phyloP scores from a whole-genome alignment of 2,329 filamentous ascomycete genomes.

The Blastomyces parvus region DNA sequence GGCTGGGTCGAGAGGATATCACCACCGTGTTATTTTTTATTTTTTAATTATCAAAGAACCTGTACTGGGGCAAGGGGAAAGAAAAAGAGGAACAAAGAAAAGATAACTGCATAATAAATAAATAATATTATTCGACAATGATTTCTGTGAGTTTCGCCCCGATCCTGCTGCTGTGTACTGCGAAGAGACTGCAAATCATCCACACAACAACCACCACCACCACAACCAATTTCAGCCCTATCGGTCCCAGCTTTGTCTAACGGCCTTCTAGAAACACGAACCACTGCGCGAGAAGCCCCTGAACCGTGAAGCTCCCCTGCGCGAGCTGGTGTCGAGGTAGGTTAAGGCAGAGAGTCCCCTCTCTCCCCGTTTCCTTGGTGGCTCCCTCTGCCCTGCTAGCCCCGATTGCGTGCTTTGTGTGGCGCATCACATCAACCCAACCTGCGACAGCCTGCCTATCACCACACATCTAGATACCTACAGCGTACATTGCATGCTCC shows the following conservation, averaged over 20 bases:
- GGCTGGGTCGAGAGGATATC: no score
- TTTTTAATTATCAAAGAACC: no score
- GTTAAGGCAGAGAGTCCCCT: background rate
- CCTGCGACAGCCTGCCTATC: background rate
- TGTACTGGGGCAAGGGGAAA: no score
- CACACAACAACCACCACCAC: background rate
- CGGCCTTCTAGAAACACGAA: conserved; percentile 1
- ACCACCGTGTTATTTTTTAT: no score
- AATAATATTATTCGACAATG: no score
- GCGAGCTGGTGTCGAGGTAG: conserved; percentile 18
- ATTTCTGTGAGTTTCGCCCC: no score
- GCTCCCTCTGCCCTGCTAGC: conserved; percentile 1
- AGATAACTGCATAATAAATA: no score
- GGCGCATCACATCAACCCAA: conserved; percentile 5
- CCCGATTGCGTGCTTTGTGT: conserved; percentile 8
- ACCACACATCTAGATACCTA: background rate
- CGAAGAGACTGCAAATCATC: no score
- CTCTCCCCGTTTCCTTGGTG: background rate
- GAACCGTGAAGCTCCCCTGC: conserved; percentile 16
- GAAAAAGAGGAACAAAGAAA: no score
- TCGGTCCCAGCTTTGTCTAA: background rate
- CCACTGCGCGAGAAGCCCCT: conserved; percentile 9
- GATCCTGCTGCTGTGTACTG: no score
- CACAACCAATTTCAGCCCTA: background rate
- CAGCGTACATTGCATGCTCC: no score